Percentiles rank a stretch among this genome's conserved stretches.
Evolutionary conservation across 192 early-diverging fungal genomes (phyloP).

Genomic region (Backusella parvicylindrica): DNA sequence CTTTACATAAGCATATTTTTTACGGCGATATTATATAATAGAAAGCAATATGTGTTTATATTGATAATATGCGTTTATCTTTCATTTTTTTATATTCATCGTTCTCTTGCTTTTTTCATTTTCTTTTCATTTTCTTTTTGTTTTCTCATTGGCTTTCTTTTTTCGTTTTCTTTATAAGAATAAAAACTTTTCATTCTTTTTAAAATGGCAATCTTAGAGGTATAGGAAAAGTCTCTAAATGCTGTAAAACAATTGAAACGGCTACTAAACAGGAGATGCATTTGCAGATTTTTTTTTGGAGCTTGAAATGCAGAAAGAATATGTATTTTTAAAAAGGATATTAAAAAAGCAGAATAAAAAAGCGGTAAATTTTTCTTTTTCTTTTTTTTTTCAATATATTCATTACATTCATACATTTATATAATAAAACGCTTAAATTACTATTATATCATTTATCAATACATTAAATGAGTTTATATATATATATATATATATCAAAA

Average conservation of each 20-base stretch:
- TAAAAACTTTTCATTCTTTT: background rate
- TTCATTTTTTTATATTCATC: background rate
- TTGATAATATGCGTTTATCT: background rate
- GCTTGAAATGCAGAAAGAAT: background rate
- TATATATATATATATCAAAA: too few species aligned
- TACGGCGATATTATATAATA: background rate
- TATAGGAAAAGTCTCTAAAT: background rate
- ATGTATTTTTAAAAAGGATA: background rate
- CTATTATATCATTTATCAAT: too few species aligned
- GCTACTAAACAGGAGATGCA: background rate
- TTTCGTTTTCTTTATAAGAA: background rate
- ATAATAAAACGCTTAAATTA: too few species aligned
- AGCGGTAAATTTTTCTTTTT: background rate
- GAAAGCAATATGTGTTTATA: background rate
- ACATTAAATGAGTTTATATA: too few species aligned
- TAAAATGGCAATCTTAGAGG: background rate
- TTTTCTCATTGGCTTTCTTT: background rate
- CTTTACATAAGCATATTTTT: background rate
- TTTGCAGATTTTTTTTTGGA: background rate
- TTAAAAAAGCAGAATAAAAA: background rate
- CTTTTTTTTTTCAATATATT: background rate
- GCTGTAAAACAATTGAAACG: background rate
- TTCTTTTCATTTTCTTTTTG: background rate
- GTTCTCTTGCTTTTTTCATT: background rate
- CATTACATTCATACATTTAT: background rate